phyloP scores from a whole-genome alignment of 2,329 filamentous ascomycete species.

The Talaromyces sp. region DNA sequence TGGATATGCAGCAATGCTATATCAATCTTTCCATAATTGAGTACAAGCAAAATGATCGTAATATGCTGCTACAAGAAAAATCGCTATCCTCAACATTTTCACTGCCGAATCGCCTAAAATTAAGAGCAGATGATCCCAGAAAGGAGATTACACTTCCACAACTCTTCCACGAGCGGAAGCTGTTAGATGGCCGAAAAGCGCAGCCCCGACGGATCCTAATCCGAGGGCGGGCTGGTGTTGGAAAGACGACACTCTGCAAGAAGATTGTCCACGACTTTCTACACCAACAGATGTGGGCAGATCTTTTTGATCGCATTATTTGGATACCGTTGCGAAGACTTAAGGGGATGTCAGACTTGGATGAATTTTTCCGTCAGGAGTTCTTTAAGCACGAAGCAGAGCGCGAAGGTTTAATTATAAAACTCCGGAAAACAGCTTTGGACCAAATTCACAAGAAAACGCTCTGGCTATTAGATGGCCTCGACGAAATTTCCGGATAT shows the following conservation, averaged over 20 bases:
- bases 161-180: constrained; percentile 29
- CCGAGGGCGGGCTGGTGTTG: constrained; percentile 36
- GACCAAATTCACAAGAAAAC: not conserved
- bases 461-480: too few relatives aligned
- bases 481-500: too few relatives aligned
- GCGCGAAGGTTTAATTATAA: not conserved
- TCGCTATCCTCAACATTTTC: constrained; percentile 25
- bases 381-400: not conserved
- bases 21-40: constrained; percentile 42
- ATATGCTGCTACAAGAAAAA: not conserved
- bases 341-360: not conserved
- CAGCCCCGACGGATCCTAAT: constrained; percentile 36
- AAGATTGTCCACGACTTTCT: constrained; percentile 39
- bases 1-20: constrained; percentile 39
- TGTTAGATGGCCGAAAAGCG: constrained; percentile 15
- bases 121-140: constrained; percentile 22
- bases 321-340: constrained; percentile 42
- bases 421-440: not conserved
- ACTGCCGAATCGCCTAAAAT: constrained; percentile 27
- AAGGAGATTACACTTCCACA: constrained; percentile 21
- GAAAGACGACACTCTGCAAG: constrained; percentile 43
- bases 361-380: not conserved
- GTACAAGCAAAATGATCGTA: not conserved
- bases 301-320: constrained; percentile 36
- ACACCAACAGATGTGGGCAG: constrained; percentile 21